A percentile compares a stretch with the other conserved stretches of the same genome.
Evolutionary conservation across 176 grass and related monocot genomes (phyloP).

Genomic region (Triticum dicoccoides): DNA sequence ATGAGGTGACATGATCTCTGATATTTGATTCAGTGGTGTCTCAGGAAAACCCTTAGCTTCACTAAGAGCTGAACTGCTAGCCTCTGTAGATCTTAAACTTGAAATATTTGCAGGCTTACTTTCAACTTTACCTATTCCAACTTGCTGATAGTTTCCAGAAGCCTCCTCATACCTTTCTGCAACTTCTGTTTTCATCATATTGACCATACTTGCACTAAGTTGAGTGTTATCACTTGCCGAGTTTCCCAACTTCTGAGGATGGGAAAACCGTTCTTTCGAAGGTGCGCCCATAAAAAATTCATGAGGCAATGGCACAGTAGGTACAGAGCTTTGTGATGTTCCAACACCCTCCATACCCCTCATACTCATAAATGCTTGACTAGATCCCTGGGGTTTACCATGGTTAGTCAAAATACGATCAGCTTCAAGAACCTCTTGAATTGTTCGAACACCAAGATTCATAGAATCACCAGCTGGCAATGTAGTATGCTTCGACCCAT

Average conservation of each 20-base stretch:
- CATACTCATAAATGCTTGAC: constrained; percentile 41
- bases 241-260: constrained; percentile 31
- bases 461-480: constrained; percentile 44
- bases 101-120: constrained; percentile 18
- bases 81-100: constrained; percentile 23
- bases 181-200: constrained; percentile 12
- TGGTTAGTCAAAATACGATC: constrained; percentile 41
- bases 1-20: constrained; percentile 28
- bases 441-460: constrained; percentile 47
- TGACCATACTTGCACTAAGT: constrained; percentile 25
- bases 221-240: constrained; percentile 6
- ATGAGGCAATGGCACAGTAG: constrained; percentile 40
- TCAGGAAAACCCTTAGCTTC: constrained; percentile 16
- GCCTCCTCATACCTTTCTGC: not conserved
- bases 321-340: constrained; percentile 34
- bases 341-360: constrained; percentile 36
- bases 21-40: constrained; percentile 16
- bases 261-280: constrained; percentile 46
- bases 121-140: constrained; percentile 17
- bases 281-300: constrained; percentile 27
- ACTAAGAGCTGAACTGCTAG: constrained; percentile 9
- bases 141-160: constrained; percentile 11
- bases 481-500: constrained; percentile 35
- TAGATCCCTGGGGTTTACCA: constrained; percentile 30
- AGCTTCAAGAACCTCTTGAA: constrained; percentile 51